phyloP scores from a whole-genome alignment of 139 green algal genomes.

The Tetradesmus lagerheimii region DNA sequence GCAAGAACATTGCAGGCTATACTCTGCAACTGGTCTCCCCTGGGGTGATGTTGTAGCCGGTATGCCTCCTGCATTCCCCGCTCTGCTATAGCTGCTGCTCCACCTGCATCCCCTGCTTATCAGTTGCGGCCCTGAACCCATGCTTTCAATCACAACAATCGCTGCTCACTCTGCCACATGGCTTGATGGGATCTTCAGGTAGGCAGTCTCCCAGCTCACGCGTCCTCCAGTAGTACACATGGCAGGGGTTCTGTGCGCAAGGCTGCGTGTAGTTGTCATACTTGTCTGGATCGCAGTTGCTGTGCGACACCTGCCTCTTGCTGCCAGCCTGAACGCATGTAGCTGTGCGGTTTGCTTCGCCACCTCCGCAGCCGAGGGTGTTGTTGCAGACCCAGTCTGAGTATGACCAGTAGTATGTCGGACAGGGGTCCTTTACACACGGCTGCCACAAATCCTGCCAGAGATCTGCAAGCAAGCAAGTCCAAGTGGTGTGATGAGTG shows the following conservation, averaged over 20 bases:
- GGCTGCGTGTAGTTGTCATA: conserved; percentile 25
- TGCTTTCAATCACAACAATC: no score
- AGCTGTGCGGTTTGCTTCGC: background rate
- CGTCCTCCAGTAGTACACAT: conserved; percentile 35
- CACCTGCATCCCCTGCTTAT: no score
- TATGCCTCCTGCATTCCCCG: no score
- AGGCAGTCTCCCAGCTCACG: conserved; percentile 38
- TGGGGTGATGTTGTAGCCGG: no score
- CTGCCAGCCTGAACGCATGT: background rate
- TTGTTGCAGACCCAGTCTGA: conserved; percentile 42
- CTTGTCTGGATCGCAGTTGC: background rate
- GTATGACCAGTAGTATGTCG: conserved; percentile 27
- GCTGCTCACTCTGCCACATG: conserved; percentile 35
- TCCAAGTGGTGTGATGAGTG: background rate
- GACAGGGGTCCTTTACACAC: background rate
- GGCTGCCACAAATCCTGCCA: conserved; percentile 23
- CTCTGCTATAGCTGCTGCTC: no score
- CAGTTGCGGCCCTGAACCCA: no score
- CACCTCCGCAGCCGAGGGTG: conserved; percentile 24
- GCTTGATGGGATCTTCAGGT: conserved; percentile 12
- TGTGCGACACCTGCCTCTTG: background rate
- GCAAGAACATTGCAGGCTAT: background rate
- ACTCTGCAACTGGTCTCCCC: no score
- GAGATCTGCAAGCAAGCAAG: background rate
- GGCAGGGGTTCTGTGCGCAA: conserved; percentile 7